These are phyloP conservation scores for Fusarium devonianum DNA, from an alignment of 2,329 filamentous ascomycete species.

Conservation along the genomic window DNA sequence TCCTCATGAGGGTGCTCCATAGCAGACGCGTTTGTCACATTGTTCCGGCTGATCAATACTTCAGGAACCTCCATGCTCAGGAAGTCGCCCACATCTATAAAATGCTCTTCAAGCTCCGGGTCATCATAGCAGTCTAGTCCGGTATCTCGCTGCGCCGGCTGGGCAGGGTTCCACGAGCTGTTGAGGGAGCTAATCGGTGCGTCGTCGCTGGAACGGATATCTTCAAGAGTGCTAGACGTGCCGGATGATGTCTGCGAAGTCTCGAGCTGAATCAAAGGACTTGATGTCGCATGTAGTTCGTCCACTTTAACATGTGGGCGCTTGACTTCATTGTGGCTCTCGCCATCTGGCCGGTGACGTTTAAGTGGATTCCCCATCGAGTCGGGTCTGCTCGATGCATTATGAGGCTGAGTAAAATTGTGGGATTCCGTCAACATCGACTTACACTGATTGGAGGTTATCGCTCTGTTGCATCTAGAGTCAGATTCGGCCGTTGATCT, in stretches of 20 bases:
- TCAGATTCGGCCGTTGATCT: constrained; percentile 21
- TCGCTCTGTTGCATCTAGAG: constrained; percentile 29
- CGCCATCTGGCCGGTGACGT: constrained; percentile 17
- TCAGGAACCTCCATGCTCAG: background rate
- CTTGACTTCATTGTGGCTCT: constrained; percentile 11
- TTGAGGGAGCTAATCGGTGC: constrained; percentile 4
- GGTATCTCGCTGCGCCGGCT: constrained; percentile 1
- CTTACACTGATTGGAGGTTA: constrained; percentile 26
- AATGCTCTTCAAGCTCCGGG: constrained; percentile 23
- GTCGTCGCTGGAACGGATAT: constrained; percentile 15
- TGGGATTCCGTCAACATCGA: background rate
- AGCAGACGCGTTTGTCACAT: constrained; percentile 4
- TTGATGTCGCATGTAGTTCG: constrained; percentile 9
- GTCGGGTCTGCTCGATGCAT: constrained; percentile 25
- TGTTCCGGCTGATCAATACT: background rate
- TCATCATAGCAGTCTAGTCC: constrained; percentile 27
- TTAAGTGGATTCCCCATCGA: constrained; percentile 19
- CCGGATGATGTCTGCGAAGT: constrained; percentile 11
- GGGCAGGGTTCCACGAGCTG: constrained; percentile 6
- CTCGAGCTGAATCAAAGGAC: constrained; percentile 1
- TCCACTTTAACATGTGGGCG: constrained; percentile 21
- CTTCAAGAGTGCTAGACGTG: constrained; percentile 8
- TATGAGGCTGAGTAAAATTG: background rate
- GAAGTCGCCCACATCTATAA: constrained; percentile 13
- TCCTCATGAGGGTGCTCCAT: constrained; percentile 25